Percentiles rank a stretch among this genome's conserved stretches.
phyloP scores from a whole-genome alignment of 1,139 yeast genomes.

The Meyerozyma athensensis region DNA sequence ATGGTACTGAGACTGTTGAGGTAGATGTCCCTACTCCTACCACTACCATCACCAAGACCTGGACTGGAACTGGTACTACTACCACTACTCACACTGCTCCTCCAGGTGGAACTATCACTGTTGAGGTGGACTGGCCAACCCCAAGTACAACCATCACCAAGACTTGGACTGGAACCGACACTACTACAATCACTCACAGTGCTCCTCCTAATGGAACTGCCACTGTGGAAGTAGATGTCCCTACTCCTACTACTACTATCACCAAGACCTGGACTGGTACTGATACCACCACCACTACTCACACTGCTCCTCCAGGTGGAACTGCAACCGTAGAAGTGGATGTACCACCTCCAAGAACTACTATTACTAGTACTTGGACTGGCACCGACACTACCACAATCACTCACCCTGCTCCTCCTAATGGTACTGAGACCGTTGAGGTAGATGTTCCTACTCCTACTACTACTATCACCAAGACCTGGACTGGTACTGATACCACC shows the following conservation, averaged over 20 bases:
- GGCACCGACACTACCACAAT: conserved; percentile 6
- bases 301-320: conserved; percentile 1
- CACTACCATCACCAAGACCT: conserved; percentile 4
- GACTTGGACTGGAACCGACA: conserved; percentile 4
- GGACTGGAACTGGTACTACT: conserved; percentile 3
- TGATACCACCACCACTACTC: neutral
- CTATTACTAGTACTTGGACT: conserved; percentile 8
- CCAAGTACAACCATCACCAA: conserved; percentile 5
- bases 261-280: neutral
- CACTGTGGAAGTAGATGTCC: conserved; percentile 4
- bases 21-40: conserved; percentile 7
- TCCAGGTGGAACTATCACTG: conserved; percentile 4
- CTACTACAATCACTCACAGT: neutral
- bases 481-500: conserved; percentile 7
- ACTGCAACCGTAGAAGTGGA: conserved; percentile 10
- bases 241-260: neutral
- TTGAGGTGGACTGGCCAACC: conserved; percentile 5
- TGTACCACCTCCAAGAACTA: conserved; percentile 7
- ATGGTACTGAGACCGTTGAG: conserved; percentile 2
- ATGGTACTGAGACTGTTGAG: conserved; percentile 4
- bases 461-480: conserved; percentile 10
- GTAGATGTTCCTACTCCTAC: conserved; percentile 8
- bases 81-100: conserved; percentile 1
- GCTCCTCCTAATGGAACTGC: conserved; percentile 3
- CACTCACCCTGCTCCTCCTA: neutral